phyloP scores from a whole-genome alignment of 371 early-diverging fungal species.

The Mortierella sp. region DNA sequence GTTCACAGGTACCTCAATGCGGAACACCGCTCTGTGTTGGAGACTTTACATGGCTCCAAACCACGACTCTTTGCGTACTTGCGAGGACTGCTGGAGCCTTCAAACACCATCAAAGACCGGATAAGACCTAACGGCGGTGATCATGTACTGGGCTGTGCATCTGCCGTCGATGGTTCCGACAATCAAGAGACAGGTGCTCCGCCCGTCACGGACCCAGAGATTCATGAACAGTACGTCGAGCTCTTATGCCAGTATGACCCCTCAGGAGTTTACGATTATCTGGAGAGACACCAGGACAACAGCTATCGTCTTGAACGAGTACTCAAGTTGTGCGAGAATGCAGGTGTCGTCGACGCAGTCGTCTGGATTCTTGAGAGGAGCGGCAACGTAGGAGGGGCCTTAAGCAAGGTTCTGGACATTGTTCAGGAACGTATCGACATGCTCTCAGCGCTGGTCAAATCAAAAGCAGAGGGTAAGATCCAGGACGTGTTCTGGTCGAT shows the following conservation, averaged over 20 bases:
- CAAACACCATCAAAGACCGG: slow-evolving; percentile 11
- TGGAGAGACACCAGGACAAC: slow-evolving; percentile 69
- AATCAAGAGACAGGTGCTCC: slow-evolving; percentile 22
- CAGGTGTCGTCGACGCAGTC: slow-evolving; percentile 76
- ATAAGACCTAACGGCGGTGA: neutral
- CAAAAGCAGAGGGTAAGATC: slow-evolving; percentile 43
- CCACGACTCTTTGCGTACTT: slow-evolving; percentile 73
- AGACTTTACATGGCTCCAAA: slow-evolving; percentile 63
- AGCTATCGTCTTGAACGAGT: slow-evolving; percentile 69
- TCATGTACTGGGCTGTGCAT: neutral
- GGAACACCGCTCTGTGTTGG: slow-evolving; percentile 72
- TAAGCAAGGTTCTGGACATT: slow-evolving; percentile 72
- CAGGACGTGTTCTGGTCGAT: slow-evolving; percentile 62
- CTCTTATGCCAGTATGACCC: slow-evolving; percentile 79
- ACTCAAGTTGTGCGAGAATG: slow-evolving; percentile 64
- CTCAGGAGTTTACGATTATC: slow-evolving; percentile 70
- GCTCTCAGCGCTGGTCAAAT: slow-evolving; percentile 58
- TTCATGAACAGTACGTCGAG: slow-evolving; percentile 77
- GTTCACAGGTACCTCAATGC: slow-evolving; percentile 70
- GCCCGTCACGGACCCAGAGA: slow-evolving; percentile 51
- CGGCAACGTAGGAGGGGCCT: slow-evolving; percentile 75
- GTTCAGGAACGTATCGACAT: slow-evolving; percentile 64
- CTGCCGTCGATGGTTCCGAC: slow-evolving; percentile 1
- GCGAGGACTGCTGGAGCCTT: slow-evolving; percentile 74
- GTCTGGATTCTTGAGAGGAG: slow-evolving; percentile 84